Percentiles rank a stretch among this genome's conserved stretches.
These are phyloP conservation scores for Didymella exigua DNA, from an alignment of 2,329 filamentous ascomycete genomes.

Conservation along the genomic window DNA sequence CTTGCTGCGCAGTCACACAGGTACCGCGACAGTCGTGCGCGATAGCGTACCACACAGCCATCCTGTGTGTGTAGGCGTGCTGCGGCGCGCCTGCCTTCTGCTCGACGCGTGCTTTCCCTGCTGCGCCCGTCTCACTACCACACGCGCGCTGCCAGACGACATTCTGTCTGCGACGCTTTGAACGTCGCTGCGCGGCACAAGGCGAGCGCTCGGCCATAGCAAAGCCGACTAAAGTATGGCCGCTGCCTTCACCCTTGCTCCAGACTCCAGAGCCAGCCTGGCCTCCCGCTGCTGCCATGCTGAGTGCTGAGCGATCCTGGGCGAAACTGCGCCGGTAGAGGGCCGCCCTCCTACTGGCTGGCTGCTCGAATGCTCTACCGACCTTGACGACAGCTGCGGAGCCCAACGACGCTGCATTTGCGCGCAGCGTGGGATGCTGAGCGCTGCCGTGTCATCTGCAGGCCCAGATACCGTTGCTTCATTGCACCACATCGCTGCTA, in stretches of 20 bases:
- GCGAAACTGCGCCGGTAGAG: constrained; percentile 15
- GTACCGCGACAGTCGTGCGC: constrained; percentile 20
- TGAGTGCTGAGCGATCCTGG: constrained; percentile 26
- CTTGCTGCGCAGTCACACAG: constrained; percentile 24
- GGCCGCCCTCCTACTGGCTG: constrained; percentile 25
- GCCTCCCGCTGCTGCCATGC: constrained; percentile 29
- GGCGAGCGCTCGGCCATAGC: constrained; percentile 18
- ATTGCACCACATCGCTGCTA: constrained; percentile 5
- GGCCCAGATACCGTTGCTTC: constrained; percentile 13
- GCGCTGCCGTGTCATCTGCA: constrained; percentile 7
- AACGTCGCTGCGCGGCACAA: constrained; percentile 1
- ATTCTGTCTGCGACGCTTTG: constrained; percentile 9
- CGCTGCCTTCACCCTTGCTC: constrained; percentile 6
- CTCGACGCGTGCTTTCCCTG: constrained; percentile 3
- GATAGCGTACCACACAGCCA: constrained; percentile 10
- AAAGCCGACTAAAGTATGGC: constrained; percentile 22
- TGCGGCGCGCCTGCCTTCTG: constrained; percentile 4
- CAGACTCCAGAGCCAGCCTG: constrained; percentile 14
- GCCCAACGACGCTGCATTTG: constrained; percentile 16
- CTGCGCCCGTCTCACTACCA: constrained; percentile 6
- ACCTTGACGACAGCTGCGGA: constrained; percentile 19
- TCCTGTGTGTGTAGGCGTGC: not conserved
- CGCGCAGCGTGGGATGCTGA: constrained; percentile 21
- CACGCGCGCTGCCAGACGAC: constrained; percentile 5
- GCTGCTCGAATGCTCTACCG: constrained; percentile 13